Base-by-base conservation (phyloP, 768 basidiomycete species). In the Coprinopsis strossmayeri region DNA sequence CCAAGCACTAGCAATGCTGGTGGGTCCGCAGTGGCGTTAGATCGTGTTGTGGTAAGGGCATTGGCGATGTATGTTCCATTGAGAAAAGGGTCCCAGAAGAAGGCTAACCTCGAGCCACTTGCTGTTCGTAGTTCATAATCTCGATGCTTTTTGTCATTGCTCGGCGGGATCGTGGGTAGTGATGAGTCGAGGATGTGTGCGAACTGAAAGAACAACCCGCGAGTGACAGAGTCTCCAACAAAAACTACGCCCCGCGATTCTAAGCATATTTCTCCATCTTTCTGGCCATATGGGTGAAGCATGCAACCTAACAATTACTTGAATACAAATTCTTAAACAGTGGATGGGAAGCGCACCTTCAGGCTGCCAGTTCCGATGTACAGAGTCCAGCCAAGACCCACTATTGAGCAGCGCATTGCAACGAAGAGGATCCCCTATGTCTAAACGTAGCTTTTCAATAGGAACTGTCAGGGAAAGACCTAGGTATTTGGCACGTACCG, bases 61-160 rank as follows among this genome's bases (percentile, higher is more conserved):
- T 69, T 58, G 34, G 67, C 59, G 13, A 81, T 73, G 45, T 69
- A 67, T 1, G 85, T 79, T 11, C 72, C 66, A 62, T 94, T 96
- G 37, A 95, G 74, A 62, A 80, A 95, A 13, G 92, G 92, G 57
- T 94, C 92, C 92, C 92, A 92, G 53, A 71, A 59, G 63, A 91
- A 90, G 10, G 73, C 69, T 15, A 89, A 60, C 13, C 69, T 57
- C 42, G 70, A 74, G 20, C 72, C 74, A 34, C 72, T 64, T 24
- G 55, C 62, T 2, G 81, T 73, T 7, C 61, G 61, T 23, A 82
- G 67, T 3, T 57, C 63, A 56, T 85, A 69, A 62, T 94, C 79
- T 1, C 73, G 61, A 64, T 95, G 91, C 63, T 87, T 91, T 48
- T 73, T 67, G 21, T 76, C 75, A 39, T 81, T 76, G 51, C 79